Conservation (phyloP, 2,329 filamentous ascomycete species). For the Ophiostoma quercus region DNA sequence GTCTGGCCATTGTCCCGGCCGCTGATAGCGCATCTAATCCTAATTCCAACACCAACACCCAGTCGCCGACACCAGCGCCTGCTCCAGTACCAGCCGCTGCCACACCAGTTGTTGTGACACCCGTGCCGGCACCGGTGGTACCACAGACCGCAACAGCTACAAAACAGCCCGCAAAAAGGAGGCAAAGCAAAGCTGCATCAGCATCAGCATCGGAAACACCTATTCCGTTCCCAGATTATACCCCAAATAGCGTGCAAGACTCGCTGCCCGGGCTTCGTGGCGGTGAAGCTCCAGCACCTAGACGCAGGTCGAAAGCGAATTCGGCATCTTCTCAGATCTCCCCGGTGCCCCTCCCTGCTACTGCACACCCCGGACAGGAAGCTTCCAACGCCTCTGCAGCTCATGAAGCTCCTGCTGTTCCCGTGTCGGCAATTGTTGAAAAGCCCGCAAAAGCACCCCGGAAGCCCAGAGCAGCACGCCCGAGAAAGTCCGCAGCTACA, state of each 20-base stretch:
- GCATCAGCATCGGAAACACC: neutral
- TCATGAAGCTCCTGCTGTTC: neutral
- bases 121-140: neutral
- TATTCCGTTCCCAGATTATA: neutral
- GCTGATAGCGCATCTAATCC: slow-evolving; percentile 33
- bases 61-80: slow-evolving; percentile 26
- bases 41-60: slow-evolving; percentile 27
- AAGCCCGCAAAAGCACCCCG: neutral
- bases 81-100: slow-evolving; percentile 17
- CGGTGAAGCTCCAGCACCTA: neutral
- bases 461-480: neutral
- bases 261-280: neutral
- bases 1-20: slow-evolving; percentile 53
- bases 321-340: neutral
- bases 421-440: neutral
- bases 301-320: neutral
- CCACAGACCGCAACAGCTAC: neutral
- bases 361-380: neutral
- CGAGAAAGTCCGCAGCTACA: neutral
- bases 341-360: neutral
- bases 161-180: neutral
- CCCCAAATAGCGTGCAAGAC: neutral
- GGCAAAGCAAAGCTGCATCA: neutral
- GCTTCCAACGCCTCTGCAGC: neutral
- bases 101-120: neutral